phyloP scores from a whole-genome alignment of 192 early-diverging fungal genomes.

The Dissophora globulifera region DNA sequence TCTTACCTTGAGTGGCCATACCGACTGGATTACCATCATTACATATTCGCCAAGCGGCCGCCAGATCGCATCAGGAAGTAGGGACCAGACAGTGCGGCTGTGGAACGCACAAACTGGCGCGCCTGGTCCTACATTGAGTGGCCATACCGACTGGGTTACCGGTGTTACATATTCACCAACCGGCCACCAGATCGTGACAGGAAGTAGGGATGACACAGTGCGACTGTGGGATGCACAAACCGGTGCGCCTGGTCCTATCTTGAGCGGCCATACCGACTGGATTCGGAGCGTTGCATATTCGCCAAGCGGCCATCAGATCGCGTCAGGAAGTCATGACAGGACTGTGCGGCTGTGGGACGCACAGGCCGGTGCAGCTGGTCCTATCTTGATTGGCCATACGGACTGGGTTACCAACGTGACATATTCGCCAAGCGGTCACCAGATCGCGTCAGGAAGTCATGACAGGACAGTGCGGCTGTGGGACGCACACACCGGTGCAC shows the following conservation, averaged over 20 bases:
- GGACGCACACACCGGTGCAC: background rate
- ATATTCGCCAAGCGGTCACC: background rate
- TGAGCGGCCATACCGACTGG: background rate
- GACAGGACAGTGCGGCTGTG: constrained; percentile 2
- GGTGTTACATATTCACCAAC: background rate
- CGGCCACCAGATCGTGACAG: background rate
- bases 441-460: background rate
- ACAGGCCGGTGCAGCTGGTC: background rate
- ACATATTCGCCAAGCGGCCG: background rate
- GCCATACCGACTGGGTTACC: background rate
- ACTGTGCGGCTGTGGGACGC: background rate
- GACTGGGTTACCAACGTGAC: background rate
- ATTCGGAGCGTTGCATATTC: background rate
- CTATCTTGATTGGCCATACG: background rate
- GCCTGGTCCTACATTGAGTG: background rate
- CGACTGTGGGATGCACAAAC: background rate
- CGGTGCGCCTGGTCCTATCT: background rate
- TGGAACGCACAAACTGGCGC: background rate
- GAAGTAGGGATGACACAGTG: background rate
- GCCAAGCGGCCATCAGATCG: background rate
- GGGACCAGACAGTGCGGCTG: background rate
- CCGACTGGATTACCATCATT: background rate
- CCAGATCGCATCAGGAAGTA: background rate
- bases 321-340: background rate
- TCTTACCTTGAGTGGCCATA: background rate